phyloP scores from a whole-genome alignment of 2,329 filamentous ascomycete genomes.

The Simplicillium sp. region DNA sequence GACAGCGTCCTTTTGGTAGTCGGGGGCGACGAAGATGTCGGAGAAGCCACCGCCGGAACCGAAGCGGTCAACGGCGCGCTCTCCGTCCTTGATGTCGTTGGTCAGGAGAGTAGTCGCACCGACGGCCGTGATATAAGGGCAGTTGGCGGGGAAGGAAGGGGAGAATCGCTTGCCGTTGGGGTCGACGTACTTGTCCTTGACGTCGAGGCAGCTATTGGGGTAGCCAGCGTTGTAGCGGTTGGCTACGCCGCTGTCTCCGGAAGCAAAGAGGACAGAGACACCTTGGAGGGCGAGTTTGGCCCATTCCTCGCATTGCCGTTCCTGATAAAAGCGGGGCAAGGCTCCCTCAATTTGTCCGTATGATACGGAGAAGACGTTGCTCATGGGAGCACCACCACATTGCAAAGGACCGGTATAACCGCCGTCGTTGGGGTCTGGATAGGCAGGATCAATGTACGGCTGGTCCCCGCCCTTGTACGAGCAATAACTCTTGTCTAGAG shows the following conservation, averaged over 20 bases:
- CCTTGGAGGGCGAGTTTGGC: constrained; percentile 45
- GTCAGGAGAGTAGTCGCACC: constrained; percentile 34
- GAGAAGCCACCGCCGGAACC: constrained; percentile 34
- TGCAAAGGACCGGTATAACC: constrained; percentile 29
- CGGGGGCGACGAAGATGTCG: constrained; percentile 33
- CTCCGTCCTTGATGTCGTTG: background rate
- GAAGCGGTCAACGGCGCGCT: constrained; percentile 22
- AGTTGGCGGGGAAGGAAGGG: constrained; percentile 34
- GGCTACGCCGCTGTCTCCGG: constrained; percentile 38
- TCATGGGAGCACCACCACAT: constrained; percentile 31
- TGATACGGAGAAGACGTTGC: constrained; percentile 44
- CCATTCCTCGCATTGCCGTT: constrained; percentile 43
- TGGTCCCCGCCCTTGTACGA: constrained; percentile 25
- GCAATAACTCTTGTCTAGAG: constrained; percentile 32
- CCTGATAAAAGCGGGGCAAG: constrained; percentile 34
- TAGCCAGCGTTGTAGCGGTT: background rate
- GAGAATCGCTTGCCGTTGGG: constrained; percentile 38
- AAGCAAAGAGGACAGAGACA: constrained; percentile 36
- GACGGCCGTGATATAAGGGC: constrained; percentile 38
- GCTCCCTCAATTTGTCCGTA: constrained; percentile 42
- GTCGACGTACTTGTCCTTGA: constrained; percentile 6
- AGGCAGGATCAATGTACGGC: constrained; percentile 3
- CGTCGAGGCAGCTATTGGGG: background rate
- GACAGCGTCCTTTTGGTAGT: constrained; percentile 33
- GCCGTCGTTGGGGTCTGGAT: constrained; percentile 20